Evolutionary conservation across 352 stramenopile genomes (phyloP), one percentile per base, ranked within the genome.

Genomic region (Globisporangium alternatum): DNA sequence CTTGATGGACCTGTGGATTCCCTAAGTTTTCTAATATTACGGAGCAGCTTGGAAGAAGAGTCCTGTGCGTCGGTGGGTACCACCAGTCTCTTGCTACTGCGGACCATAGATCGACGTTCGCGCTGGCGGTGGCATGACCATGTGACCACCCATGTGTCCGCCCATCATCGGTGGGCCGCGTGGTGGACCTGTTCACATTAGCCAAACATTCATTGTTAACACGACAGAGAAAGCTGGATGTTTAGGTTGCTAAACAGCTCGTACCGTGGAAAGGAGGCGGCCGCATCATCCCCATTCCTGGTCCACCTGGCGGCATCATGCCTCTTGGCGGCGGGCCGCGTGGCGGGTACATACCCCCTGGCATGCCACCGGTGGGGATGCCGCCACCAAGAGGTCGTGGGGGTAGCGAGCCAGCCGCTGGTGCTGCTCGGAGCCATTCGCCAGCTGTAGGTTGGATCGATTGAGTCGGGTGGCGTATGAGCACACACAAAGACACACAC

Each of bases 21-120:
- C 44, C 52, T 44, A 44, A 44, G 52, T 28, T 43, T 51, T 57
- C 57, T 60, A 62, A 51, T 60, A 65, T 31, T 64, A 56, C 19
- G 57, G 22, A 28, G 21, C 45, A 8, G 19, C 56, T 33, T 45
- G 35, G 21, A 15, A 17, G 13, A 31, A 8, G 47, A 33, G 49
- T 56, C 47, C 8, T 53, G 12, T n/a, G n/a, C n/a, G n/a, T n/a
- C n/a, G n/a, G n/a, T n/a, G 22, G 31, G 31, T 37, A 37, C 47
- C 30, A 31, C 31, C 47, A 25, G 10, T 55, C 9, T 49, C 22
- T 15, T 39, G 15, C 19, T 28, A 25, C 58, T 90, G 72, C 39
- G 84, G 84, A 17, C 84, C 84, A 64, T 93, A 93, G 63, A 93
- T 93, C 30, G 82, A 91, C 65, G 65, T 60, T 28, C 82, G 74